These are phyloP conservation scores for Papilionanthe hybrid DNA, from an alignment of 116 monocot genomes.

Conservation along the genomic window DNA sequence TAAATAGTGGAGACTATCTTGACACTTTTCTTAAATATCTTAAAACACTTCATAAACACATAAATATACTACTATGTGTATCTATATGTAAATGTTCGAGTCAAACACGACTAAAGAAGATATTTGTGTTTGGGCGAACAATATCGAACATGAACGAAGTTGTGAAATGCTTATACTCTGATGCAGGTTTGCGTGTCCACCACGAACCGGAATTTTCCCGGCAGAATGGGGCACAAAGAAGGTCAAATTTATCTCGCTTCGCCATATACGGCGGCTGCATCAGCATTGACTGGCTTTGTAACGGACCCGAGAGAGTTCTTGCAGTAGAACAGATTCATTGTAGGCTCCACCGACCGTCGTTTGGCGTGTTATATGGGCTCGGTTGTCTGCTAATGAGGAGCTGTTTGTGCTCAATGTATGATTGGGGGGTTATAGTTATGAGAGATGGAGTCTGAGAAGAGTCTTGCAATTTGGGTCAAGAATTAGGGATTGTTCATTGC, in stretches of 20 bases:
- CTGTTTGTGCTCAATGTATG: neutral
- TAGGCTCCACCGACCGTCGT: neutral
- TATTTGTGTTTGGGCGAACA: no score
- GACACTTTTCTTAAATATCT: no score
- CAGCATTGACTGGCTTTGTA: slow-evolving; percentile 90
- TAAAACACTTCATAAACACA: no score
- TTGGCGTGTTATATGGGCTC: neutral
- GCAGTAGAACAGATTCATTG: slow-evolving; percentile 10
- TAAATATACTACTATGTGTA: neutral
- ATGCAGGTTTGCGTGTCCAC: slow-evolving; percentile 94
- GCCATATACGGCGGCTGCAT: slow-evolving; percentile 93
- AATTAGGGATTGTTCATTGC: slow-evolving; percentile 1
- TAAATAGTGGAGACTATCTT: no score
- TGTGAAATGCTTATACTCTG: neutral
- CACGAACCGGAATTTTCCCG: slow-evolving; percentile 94
- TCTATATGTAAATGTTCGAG: neutral
- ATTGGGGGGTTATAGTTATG: neutral
- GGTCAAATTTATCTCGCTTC: slow-evolving; percentile 97
- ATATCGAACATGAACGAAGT: no score
- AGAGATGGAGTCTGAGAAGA: neutral
- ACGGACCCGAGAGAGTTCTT: slow-evolving; percentile 94
- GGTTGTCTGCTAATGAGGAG: neutral
- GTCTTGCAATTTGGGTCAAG: slow-evolving; percentile 15
- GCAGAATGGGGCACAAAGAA: slow-evolving; percentile 98
- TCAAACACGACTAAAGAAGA: no score